Evolutionary conservation across 129 eudicot species (phyloP).

Genomic region (Mikania micrantha): DNA sequence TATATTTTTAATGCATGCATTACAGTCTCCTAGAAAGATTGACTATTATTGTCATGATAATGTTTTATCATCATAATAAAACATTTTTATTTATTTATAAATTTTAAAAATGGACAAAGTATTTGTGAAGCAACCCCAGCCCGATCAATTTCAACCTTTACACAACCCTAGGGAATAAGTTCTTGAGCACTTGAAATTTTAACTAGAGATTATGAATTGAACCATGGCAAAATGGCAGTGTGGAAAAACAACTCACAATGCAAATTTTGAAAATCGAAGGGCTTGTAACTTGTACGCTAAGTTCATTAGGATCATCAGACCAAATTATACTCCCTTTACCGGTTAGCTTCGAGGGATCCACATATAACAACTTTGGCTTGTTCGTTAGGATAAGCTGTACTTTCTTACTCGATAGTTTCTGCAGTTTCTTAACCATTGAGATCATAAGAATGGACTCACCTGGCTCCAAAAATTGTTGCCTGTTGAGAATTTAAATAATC

Average conservation of each 20-base stretch:
- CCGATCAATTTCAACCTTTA: not conserved
- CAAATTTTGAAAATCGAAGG: constrained; percentile 82
- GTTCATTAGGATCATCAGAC: constrained; percentile 92
- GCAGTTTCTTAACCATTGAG: constrained; percentile 90
- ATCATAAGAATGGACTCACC: constrained; percentile 94
- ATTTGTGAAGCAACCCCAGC: not conserved
- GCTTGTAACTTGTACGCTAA: constrained; percentile 72
- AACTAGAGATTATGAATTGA: not conserved
- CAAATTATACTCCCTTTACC: constrained; percentile 78
- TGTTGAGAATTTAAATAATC: constrained; percentile 20
- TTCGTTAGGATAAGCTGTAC: constrained; percentile 95
- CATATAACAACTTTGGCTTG: constrained; percentile 80
- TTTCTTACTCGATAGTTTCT: constrained; percentile 82
- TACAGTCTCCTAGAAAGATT: not conserved
- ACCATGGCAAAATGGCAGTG: too few relatives aligned
- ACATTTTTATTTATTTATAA: too few relatives aligned
- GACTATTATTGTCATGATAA: not conserved
- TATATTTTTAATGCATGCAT: not conserved
- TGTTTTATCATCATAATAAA: not conserved
- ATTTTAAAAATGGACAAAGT: too few relatives aligned
- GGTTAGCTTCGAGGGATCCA: constrained; percentile 82
- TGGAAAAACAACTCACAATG: constrained; percentile 77
- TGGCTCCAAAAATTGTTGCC: constrained; percentile 91
- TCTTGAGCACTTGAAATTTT: not conserved
- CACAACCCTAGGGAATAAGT: not conserved